Evolutionary conservation across 2,329 filamentous ascomycete genomes (phyloP), one percentile per base, ranked within the genome.

Genomic region (Myotisia sp.): DNA sequence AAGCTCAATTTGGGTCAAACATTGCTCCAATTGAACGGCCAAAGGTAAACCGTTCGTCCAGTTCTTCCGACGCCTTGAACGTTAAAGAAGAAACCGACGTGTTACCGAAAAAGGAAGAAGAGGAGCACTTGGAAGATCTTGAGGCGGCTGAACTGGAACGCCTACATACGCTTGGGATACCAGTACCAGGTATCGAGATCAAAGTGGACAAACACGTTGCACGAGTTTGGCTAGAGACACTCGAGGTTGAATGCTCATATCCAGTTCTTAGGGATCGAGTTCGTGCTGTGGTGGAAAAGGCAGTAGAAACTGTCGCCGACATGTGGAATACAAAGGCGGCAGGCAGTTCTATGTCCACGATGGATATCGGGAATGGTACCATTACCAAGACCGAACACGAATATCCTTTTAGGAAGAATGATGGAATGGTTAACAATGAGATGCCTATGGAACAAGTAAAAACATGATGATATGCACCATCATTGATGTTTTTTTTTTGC

Each of bases 1-100:
- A 98, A 64, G 82, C 86, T 2, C 90, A 98, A 55, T 98, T 98
- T 52, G 90, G 90, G 41, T 78, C 90, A 43, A 78, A 83, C 39
- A 76, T 95, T 37, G 67, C 71, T 0, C 85, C 87, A 3, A 80
- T 95, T 44, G 70, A 76, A 14, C 62, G 50, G 62, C 84, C 39
- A 70, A 75, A 54, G 54, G 47, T 62, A 19, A 44, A 50, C n/a
- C 51, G 46, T 34, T 46, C 55, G 6, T 47, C 47, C 39, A 55
- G 59, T 37, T 44, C 50, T 3, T 52, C 55, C n/a, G 50, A 49
- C 12, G 19, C 37, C 10, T 29, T 38, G 22, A 46, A 47, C 16
- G 37, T 33, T 34, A 30, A 35, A 26, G 6, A 18, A n/a, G 21
- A 33, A 6, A 23, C 54, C 36, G 6, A 30, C 43, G 1, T 44